Evolutionary conservation across 2,329 filamentous ascomycete genomes (phyloP).

Genomic region (Nothophaeocryptopus gaeumannii): DNA sequence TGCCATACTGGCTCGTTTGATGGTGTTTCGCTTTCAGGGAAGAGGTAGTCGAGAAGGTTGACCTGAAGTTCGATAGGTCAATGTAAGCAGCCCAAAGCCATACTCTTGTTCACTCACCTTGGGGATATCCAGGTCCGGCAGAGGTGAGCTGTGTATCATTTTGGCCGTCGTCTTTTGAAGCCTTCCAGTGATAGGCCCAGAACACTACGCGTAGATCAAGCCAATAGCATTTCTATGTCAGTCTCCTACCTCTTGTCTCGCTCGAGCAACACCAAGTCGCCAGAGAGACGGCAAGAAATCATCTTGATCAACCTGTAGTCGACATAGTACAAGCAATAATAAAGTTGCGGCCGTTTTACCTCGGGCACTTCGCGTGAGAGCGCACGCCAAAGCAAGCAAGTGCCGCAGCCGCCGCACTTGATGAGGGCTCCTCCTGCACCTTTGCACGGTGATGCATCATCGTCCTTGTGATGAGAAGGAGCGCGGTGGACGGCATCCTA

Average conservation of each 20-base stretch:
- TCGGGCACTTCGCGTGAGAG: conserved; percentile 10
- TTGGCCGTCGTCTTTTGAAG: background rate
- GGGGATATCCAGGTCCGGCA: conserved; percentile 30
- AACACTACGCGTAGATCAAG: no score
- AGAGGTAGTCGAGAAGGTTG: conserved; percentile 43
- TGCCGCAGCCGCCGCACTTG: background rate
- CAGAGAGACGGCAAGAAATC: no score
- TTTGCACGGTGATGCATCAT: no score
- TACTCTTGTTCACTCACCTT: conserved; percentile 15
- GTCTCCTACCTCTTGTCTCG: no score
- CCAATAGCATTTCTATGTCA: no score
- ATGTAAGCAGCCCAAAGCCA: background rate
- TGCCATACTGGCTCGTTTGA: conserved; percentile 54
- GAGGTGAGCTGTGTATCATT: conserved; percentile 26
- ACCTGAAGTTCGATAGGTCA: conserved; percentile 30
- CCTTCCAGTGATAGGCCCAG: no score
- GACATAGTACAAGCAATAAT: no score
- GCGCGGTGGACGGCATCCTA: background rate
- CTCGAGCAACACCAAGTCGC: no score
- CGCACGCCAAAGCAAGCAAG: no score
- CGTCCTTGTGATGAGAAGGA: no score
- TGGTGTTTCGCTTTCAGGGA: conserved; percentile 33
- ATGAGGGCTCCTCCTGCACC: background rate
- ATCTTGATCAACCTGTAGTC: no score
- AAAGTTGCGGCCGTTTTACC: conserved; percentile 2